Evolutionary conservation across 306 rosid genomes (phyloP), one percentile per base, ranked within the genome.

Genomic region (Geum urbanum): DNA sequence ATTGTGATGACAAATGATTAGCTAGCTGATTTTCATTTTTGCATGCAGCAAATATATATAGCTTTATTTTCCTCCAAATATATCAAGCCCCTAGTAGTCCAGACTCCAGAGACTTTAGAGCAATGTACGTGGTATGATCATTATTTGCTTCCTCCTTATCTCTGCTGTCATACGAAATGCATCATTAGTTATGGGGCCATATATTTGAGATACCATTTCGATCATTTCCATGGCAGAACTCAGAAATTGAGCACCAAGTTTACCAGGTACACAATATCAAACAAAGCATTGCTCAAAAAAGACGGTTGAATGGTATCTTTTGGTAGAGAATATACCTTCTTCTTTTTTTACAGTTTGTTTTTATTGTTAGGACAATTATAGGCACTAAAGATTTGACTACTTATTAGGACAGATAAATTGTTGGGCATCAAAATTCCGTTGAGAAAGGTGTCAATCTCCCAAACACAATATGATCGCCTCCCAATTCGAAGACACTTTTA

Each of bases 111-210:
- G n/a, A n/a, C n/a, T n/a, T n/a, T n/a, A n/a, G n/a, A n/a, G n/a
- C n/a, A n/a, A n/a, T n/a, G n/a, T n/a, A n/a, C 79, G 47, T 32
- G 76, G 80, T 62, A 82, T 81, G 74, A 84, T 84, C 68, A 77
- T 79, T 69, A 53, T 76, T 24, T 70, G 86, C 83, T 77, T 79
- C 65, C 63, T 54, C 82, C 84, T 86, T 71, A 69, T 66, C 74
- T 58, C 67, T 77, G 77, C 81, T 18, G 83, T 83, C 87, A 60
- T 82, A 66, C 79, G 39, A 70, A 84, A 55, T 49, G 60, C 84
- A 84, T 88, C 54, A 84, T 88, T 27, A 7, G 12, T 50, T 15
- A 5, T 80, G 43, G 88, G 83, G 84, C 78, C 86, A 77, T 59
- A 59, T 32, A 35, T 59, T 15, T 27, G 44, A 14, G 44, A 14